Percentiles rank a stretch among this genome's conserved stretches.
Conservation (phyloP, 306 rosid species). For the Lotus japonicus region DNA sequence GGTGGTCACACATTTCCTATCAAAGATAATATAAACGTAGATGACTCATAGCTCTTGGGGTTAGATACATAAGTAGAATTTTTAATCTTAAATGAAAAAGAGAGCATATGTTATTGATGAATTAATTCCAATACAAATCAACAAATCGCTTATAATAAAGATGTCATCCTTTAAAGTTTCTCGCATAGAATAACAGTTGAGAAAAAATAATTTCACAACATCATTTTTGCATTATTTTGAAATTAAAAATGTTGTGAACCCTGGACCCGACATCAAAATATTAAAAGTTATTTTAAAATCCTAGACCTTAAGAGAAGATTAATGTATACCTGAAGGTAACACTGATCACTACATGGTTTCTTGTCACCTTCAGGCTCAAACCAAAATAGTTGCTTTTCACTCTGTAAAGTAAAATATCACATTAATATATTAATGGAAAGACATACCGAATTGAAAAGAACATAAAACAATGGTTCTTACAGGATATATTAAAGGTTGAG, state of each 20-base stretch:
- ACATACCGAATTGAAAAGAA: constrained; percentile 5
- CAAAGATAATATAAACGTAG: neutral
- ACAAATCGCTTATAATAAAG: no score
- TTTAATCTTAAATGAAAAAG: no score
- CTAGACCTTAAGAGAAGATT: no score
- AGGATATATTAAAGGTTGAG: constrained; percentile 51
- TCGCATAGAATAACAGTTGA: no score
- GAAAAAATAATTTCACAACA: neutral
- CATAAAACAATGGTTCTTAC: constrained; percentile 39
- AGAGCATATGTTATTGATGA: no score
- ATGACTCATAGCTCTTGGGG: no score
- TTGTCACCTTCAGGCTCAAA: constrained; percentile 46
- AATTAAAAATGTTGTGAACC: neutral
- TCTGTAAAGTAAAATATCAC: constrained; percentile 41
- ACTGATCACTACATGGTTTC: constrained; percentile 70
- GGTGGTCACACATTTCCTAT: neutral
- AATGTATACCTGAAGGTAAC: constrained; percentile 65
- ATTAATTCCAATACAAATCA: no score
- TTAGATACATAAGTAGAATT: no score
- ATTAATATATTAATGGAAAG: constrained; percentile 17
- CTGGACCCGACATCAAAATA: neutral
- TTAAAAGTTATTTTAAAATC: no score
- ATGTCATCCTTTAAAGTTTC: no score
- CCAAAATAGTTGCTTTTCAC: constrained; percentile 59
- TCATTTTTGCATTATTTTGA: neutral